Evolutionary conservation across 306 rosid species (phyloP), one percentile per base, ranked within the genome.

Genomic region (Clitoria ternatea): DNA sequence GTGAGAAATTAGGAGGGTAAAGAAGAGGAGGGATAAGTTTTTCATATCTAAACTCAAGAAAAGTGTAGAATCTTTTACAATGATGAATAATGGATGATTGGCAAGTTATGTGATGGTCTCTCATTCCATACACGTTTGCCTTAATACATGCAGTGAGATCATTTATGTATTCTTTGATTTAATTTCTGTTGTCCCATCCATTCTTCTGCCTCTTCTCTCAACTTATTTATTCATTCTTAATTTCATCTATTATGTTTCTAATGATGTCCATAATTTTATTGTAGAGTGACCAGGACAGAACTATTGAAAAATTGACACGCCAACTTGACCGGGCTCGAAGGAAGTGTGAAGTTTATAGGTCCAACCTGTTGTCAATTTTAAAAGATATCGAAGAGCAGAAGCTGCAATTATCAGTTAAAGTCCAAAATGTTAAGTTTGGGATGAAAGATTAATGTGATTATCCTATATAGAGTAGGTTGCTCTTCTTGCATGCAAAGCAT

Each of bases 341-440:
- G 65, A 86, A 75, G 75, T 83, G 87, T 78, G 80, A 78, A 61
- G 85, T 68, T 52, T 86, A 86, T 36, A 75, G 82, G 59, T 72
- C 85, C n/a, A 81, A 69, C 63, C 78, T 86, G 77, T 48, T 86
- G 29, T 72, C 77, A n/a, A 69, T 83, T 78, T 69, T 83, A 75
- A 78, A 83, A 83, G 85, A 77, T 23, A 72, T 85, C 19, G 85
- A 86, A 69, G 86, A 75, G 64, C 82, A 80, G 54, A 86, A 86
- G 54, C 80, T 83, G 39, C 78, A 78, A 8, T 63, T 80, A 5
- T 83, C 85, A 55, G 84, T 83, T 45, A 72, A 80, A 78, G 84
- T 86, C 53, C 79, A 78, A 57, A 80, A 83, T 76, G 75, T 80
- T 22, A 83, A 66, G 83, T 14, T 78, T 54, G 79, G 55, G 69